These are phyloP conservation scores for Bocquillonia castaneifolia DNA, from an alignment of 441 rosid species.

Conservation along the genomic window DNA sequence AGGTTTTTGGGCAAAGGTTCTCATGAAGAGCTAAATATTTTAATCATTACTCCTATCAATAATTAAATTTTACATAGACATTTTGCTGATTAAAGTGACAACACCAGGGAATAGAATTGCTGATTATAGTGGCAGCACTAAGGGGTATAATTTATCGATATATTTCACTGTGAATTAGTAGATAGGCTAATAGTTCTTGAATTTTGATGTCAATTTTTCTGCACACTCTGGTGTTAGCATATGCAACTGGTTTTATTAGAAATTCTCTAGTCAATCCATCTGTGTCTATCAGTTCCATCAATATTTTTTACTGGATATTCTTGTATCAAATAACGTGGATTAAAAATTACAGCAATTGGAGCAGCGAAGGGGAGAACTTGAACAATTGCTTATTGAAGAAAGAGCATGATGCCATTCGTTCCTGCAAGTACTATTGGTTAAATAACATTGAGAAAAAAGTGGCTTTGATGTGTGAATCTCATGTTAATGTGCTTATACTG, in stretches of 20 bases:
- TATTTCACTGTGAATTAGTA: too few species aligned
- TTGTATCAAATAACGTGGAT: constrained; percentile 4
- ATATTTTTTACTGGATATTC: background rate
- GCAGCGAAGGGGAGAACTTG: constrained; percentile 58
- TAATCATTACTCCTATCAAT: too few species aligned
- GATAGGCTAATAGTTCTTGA: background rate
- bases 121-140: too few species aligned
- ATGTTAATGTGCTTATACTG: constrained; percentile 12
- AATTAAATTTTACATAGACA: too few species aligned
- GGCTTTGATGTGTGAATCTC: background rate
- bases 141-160: too few species aligned
- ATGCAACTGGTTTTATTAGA: background rate
- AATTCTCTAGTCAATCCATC: background rate
- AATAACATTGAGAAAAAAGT: background rate
- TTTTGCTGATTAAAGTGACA: too few species aligned
- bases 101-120: too few species aligned
- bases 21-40: too few species aligned
- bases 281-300: background rate
- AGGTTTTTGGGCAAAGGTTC: too few species aligned
- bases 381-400: constrained; percentile 50
- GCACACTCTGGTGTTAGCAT: background rate
- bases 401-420: constrained; percentile 32
- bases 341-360: constrained; percentile 49
- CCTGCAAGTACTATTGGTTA: background rate
- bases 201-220: background rate